A percentile compares a stretch with the other conserved stretches of the same genome.
Conservation (phyloP, 2,329 filamentous ascomycete genomes). For the Aspergillus proliferans region DNA sequence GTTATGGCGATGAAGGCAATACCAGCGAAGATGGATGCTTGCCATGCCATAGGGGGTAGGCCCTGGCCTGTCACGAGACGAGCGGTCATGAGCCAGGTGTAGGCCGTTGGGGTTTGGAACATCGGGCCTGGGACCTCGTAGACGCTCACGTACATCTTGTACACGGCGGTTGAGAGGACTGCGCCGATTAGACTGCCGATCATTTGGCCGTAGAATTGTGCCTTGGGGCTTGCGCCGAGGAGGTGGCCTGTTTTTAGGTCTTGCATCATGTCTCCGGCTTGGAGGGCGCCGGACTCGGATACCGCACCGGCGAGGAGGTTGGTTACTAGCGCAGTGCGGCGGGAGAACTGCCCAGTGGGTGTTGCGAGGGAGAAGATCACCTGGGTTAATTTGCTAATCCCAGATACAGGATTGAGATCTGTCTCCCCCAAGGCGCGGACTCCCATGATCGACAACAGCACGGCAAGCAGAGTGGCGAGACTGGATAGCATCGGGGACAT, state of each 20-base stretch:
- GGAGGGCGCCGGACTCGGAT: conserved; percentile 75
- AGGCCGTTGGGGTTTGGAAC: conserved; percentile 90
- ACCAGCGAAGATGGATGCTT: conserved; percentile 72
- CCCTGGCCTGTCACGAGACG: conserved; percentile 87
- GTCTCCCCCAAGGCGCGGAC: conserved; percentile 68
- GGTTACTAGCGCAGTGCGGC: conserved; percentile 76
- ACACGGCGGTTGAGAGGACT: conserved; percentile 77
- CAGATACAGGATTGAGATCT: conserved; percentile 91
- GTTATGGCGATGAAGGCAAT: conserved; percentile 68
- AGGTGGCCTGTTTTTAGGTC: conserved; percentile 95
- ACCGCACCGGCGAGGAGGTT: conserved; percentile 92
- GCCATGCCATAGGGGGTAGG: conserved; percentile 72
- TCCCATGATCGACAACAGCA: conserved; percentile 61
- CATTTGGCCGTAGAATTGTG: conserved; percentile 94
- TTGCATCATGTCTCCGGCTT: conserved; percentile 94
- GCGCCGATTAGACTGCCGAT: conserved; percentile 84
- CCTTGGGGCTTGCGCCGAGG: conserved; percentile 82
- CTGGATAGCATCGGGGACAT: conserved; percentile 73
- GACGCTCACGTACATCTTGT: conserved; percentile 82
- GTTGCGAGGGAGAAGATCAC: conserved; percentile 90
- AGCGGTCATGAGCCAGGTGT: conserved; percentile 97
- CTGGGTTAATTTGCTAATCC: conserved; percentile 94
- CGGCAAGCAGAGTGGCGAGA: conserved; percentile 74
- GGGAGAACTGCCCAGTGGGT: conserved; percentile 69
- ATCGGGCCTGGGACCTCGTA: conserved; percentile 83